These are phyloP conservation scores for Leishmania martiniquensis DNA, from an alignment of 208 protist species.

Conservation along the genomic window DNA sequence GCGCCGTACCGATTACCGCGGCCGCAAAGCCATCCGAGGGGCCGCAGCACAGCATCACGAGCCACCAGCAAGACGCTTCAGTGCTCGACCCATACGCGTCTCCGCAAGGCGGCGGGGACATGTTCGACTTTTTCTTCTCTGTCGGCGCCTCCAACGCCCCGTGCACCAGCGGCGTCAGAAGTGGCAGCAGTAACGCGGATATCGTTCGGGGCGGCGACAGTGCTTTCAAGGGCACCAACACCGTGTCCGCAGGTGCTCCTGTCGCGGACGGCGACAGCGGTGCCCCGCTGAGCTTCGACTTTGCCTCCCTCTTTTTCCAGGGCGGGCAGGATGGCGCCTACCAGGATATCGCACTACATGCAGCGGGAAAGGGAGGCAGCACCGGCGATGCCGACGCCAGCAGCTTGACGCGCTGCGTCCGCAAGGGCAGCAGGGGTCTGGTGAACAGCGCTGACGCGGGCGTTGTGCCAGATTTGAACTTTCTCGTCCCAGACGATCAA, in stretches of 20 bases:
- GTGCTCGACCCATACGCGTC: not conserved
- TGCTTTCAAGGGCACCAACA: not conserved
- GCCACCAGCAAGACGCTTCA: not conserved
- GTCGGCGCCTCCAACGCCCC: not conserved
- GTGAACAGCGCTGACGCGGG: not conserved
- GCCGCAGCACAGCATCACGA: not conserved
- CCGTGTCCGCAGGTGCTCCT: not conserved
- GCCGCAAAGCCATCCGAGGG: not conserved
- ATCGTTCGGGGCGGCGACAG: not conserved
- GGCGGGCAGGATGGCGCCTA: not conserved
- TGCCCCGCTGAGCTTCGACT: slow-evolving; percentile 17
- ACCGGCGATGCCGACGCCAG: not conserved
- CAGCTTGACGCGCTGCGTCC: not conserved
- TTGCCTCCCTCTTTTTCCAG: slow-evolving; percentile 26
- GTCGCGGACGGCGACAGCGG: not conserved
- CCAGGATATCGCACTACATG: not conserved
- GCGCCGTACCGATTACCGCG: not conserved
- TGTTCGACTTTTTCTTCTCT: slow-evolving; percentile 20
- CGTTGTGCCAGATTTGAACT: not conserved
- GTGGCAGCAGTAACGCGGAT: not conserved
- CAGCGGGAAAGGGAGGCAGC: not conserved
- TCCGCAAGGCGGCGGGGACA: not conserved
- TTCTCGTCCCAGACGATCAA: not conserved
- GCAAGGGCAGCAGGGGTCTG: not conserved
- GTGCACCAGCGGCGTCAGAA: not conserved